Evolutionary conservation across 306 rosid species (phyloP).

Genomic region (Glycine latifolia): DNA sequence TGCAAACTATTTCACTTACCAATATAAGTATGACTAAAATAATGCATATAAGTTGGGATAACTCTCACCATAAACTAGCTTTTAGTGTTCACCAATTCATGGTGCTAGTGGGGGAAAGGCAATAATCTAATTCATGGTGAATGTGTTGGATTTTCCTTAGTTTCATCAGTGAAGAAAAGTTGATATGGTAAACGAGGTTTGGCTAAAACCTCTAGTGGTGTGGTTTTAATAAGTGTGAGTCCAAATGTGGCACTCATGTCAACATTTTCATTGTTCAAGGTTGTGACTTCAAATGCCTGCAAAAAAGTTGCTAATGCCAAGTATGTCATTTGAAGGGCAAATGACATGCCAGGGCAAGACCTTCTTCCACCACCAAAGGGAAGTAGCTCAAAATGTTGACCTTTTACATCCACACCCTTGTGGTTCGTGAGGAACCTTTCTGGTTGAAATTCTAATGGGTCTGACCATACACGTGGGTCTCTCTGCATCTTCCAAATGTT

Average conservation of each 20-base stretch:
- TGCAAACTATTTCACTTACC: too few species aligned
- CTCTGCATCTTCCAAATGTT: constrained; percentile 48
- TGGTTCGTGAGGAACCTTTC: constrained; percentile 64
- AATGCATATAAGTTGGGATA: too few species aligned
- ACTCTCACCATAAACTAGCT: too few species aligned
- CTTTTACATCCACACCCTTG: constrained; percentile 55
- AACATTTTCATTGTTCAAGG: constrained; percentile 36
- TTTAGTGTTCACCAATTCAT: background rate
- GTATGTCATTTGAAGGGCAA: constrained; percentile 52
- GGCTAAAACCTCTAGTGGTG: constrained; percentile 37
- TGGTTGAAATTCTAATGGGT: constrained; percentile 58
- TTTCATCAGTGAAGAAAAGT: background rate
- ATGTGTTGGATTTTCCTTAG: background rate
- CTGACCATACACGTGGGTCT: constrained; percentile 35
- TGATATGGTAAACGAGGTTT: constrained; percentile 31
- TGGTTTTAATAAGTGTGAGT: constrained; percentile 42
- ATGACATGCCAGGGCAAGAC: constrained; percentile 54
- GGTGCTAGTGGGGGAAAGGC: background rate
- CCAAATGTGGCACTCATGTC: constrained; percentile 60
- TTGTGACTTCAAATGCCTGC: constrained; percentile 60
- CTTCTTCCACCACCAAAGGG: constrained; percentile 77
- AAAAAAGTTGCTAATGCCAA: constrained; percentile 55
- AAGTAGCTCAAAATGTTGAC: constrained; percentile 56
- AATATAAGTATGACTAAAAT: too few species aligned
- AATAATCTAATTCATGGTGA: background rate